phyloP scores from a whole-genome alignment of 768 basidiomycete genomes.

The Symmetrospora coprosmae region DNA sequence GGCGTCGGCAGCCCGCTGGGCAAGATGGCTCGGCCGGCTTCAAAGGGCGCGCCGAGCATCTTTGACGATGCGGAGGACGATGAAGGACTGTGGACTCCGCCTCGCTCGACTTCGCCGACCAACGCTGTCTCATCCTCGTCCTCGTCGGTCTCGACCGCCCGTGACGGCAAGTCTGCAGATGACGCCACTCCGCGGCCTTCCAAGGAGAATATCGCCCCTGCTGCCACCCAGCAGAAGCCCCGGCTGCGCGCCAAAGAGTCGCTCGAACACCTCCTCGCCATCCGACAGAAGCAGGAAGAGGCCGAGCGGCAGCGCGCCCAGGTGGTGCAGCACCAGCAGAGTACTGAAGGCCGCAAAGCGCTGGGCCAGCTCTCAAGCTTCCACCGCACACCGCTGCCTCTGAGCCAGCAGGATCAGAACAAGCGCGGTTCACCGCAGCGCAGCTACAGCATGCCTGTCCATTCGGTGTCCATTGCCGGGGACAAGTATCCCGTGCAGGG shows the following conservation, averaged over 20 bases:
- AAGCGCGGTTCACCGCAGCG: too few relatives aligned
- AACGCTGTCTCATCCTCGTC: too few relatives aligned
- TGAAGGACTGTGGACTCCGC: constrained; percentile 11
- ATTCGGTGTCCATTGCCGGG: too few relatives aligned
- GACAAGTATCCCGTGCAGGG: too few relatives aligned
- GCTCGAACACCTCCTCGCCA: constrained; percentile 4
- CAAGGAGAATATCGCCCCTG: neutral
- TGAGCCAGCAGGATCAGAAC: neutral
- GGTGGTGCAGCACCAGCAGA: neutral
- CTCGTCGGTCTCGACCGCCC: neutral
- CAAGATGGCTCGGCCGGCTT: too few relatives aligned
- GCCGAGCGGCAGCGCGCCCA: neutral
- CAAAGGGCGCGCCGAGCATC: constrained; percentile 1
- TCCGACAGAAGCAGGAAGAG: neutral
- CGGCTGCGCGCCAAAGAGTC: constrained; percentile 13
- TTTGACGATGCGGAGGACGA: constrained; percentile 10
- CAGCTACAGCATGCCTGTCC: too few relatives aligned
- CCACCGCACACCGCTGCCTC: neutral
- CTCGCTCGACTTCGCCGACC: neutral
- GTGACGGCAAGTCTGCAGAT: neutral
- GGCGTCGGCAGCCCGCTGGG: neutral
- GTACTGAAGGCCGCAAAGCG: neutral
- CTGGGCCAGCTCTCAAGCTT: neutral
- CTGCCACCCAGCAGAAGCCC: neutral
- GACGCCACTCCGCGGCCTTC: neutral